Conservation (phyloP, 2,329 filamentous ascomycete genomes). For the Seiridium unicorne region DNA sequence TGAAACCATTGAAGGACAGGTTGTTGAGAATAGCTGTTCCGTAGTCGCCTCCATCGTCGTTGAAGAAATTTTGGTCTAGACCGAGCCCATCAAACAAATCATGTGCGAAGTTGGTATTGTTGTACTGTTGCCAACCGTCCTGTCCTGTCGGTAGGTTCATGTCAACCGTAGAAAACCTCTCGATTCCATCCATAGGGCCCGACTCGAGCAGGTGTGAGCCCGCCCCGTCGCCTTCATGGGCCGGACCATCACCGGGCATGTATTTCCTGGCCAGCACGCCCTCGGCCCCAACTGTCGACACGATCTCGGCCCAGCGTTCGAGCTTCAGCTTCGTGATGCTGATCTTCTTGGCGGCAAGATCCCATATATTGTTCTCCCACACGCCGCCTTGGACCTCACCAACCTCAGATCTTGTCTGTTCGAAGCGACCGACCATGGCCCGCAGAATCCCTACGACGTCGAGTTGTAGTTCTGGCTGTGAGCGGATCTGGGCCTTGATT, state of each 20-base stretch:
- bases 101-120: slow-evolving; percentile 16
- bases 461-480: slow-evolving; percentile 42
- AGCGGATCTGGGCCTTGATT: slow-evolving; percentile 38
- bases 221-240: neutral
- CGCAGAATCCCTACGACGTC: slow-evolving; percentile 43
- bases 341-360: slow-evolving; percentile 45
- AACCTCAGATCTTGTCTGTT: slow-evolving; percentile 32
- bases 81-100: slow-evolving; percentile 24
- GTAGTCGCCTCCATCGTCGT: slow-evolving; percentile 21
- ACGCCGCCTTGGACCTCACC: slow-evolving; percentile 25
- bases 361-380: slow-evolving; percentile 46
- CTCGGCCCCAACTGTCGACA: slow-evolving; percentile 32
- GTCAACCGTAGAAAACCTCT: neutral
- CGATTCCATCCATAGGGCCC: slow-evolving; percentile 11
- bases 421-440: slow-evolving; percentile 38
- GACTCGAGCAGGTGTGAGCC: slow-evolving; percentile 6
- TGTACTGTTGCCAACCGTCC: slow-evolving; percentile 16
- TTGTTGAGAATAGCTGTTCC: slow-evolving; percentile 16
- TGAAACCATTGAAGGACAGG: slow-evolving; percentile 6
- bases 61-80: slow-evolving; percentile 26
- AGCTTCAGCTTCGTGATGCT: slow-evolving; percentile 44
- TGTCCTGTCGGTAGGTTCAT: neutral
- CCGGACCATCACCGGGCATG: neutral
- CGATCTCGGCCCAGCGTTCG: slow-evolving; percentile 45
- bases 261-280: slow-evolving; percentile 14